Conservation (phyloP, 106 monocot species). For the Triglochin maritima region DNA sequence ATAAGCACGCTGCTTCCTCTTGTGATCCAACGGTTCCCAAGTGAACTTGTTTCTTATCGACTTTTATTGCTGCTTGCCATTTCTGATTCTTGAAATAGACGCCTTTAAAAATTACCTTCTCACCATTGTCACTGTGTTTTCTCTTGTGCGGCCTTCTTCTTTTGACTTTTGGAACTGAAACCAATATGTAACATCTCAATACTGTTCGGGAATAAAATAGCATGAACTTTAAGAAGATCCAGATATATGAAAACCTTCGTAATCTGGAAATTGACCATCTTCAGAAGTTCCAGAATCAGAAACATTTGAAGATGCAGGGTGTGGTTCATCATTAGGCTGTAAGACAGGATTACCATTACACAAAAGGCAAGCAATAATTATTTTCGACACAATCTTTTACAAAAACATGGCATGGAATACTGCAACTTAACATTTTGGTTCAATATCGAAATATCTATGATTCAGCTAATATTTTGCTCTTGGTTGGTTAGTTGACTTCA, state of each 20-base stretch:
- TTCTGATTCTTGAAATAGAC: conserved; percentile 95
- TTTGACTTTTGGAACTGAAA: conserved; percentile 55
- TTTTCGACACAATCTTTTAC: too few species aligned
- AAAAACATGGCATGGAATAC: too few species aligned
- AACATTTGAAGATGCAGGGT: conserved; percentile 1
- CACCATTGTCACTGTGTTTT: conserved; percentile 64
- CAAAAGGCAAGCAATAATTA: too few species aligned
- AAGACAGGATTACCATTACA: too few species aligned
- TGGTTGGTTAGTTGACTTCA: too few species aligned
- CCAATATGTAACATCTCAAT: background rate
- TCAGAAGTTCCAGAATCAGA: background rate
- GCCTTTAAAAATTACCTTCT: conserved; percentile 70
- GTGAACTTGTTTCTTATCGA: conserved; percentile 93
- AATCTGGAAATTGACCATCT: background rate
- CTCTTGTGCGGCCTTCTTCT: conserved; percentile 69
- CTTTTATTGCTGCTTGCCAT: conserved; percentile 97
- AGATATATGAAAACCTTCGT: background rate
- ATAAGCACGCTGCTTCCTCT: conserved; percentile 76
- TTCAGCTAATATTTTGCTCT: too few species aligned
- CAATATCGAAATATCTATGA: too few species aligned
- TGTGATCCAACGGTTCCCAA: conserved; percentile 85
- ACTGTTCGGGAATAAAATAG: background rate
- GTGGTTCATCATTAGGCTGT: background rate
- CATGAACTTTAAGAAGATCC: background rate
- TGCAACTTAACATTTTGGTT: too few species aligned